Base-by-base conservation (phyloP, 2,329 filamentous ascomycete species). In the Juglanconis juglandina region DNA sequence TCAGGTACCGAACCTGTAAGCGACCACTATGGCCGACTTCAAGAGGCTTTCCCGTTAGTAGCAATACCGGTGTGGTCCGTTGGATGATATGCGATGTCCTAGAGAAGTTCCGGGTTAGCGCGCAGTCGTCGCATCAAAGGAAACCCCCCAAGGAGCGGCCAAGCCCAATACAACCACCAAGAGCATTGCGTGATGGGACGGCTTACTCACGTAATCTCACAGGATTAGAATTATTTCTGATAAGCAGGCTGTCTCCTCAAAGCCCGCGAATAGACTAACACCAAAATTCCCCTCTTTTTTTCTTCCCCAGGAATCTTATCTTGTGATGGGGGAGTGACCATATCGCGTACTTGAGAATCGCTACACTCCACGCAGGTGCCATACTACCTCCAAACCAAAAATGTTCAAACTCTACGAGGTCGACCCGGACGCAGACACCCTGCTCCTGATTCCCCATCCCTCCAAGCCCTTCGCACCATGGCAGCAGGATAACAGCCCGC, bases 381-480 rank as follows among this genome's bases (percentile, higher is more conserved):
- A 14, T 6, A 5, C 10, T 13, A 44, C 24, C 24, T 44, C 10
- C 14, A 44, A 6, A 34, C n/a, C 41, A 13, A 8, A 60, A 53
- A 68, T 74, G 68, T 67, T 68, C n/a, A 68, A 63, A 48, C 65
- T 73, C 9, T 73, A 73, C 61, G 71, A 73, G 55, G 68, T 73
- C 51, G 71, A 73, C 53, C 70, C 69, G 3, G 71, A 73, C 10
- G 71, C 72, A 35, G 71, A 74, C 60, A 68, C 68, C 13, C 66
- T 74, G 32, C 61, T 73, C 39, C 67, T 72, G 17, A 66, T 74
- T 33, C 67, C 67, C 4, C 63, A 67, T 5, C 56, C 61, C 32
- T 57, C 50, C 37, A 57, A 58, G 32, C 24, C 61, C 1, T 68
- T 70, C 54, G 67, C 66, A 35, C 64, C 67, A n/a, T 69, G 66